Evolutionary conservation across 768 basidiomycete genomes (phyloP), one percentile per base, ranked within the genome.

Genomic region (Rhodocollybia butyracea): DNA sequence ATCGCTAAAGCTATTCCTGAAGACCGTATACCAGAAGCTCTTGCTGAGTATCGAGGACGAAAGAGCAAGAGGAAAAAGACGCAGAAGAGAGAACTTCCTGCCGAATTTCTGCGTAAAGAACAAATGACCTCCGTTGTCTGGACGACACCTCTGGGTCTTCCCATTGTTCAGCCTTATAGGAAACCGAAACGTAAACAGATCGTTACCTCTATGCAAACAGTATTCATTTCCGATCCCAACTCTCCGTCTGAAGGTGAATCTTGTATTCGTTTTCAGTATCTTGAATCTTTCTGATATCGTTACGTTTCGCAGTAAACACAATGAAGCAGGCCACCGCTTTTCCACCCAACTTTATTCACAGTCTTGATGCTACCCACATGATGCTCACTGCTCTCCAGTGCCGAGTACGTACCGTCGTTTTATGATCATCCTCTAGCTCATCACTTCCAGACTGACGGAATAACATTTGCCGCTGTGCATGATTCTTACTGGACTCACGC

Each of bases 401-500:
- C 69, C 75, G 80, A 59, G 93, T 91, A 69, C 52, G 86, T 54
- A n/a, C 1, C 32, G 38, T 71, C 7, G 17, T 27, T 41, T 22
- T 39, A 12, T 41, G 40, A 47, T 17, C 21, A 32, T 12, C 30
- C 10, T 61, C 50, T 30, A 60, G 21, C 57, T 56, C 50, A 12
- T 34, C 39, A 12, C 10, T 51, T 17, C 36, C 62, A 94, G 90
- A 81, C 85, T 12, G 82, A 81, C 63, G 78, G 76, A 34, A 64
- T 99, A 60, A 86, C 87, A 0, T 98, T 98, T 68, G 95, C 96
- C 1, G 91, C 94, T 1, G 97, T 99, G 11, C 97, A 99, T 66
- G 97, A 99, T 66, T 98, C 97, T 1, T 99, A 98, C 72, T 99
- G 97, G 97, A 98, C 96, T 3, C 97, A 99, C 66, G 89, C 97